phyloP scores from a whole-genome alignment of 2,329 filamentous ascomycete genomes.

The Fusarium cicatricum region DNA sequence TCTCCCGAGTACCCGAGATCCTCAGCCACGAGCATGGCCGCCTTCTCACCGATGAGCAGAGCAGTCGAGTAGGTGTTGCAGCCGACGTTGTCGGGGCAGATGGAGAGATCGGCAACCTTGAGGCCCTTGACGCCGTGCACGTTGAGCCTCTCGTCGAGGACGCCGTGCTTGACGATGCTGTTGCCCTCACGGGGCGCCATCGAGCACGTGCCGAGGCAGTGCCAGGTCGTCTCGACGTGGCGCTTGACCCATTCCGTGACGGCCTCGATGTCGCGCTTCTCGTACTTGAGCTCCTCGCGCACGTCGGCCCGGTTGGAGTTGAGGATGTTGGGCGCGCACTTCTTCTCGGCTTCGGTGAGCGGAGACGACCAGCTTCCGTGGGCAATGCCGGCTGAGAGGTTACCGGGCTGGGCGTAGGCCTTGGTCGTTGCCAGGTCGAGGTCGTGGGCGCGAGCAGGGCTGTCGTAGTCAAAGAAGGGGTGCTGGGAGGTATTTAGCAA shows the following conservation, averaged over 20 bases:
- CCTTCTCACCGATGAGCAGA: slow-evolving; percentile 23
- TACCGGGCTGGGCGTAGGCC: slow-evolving; percentile 75
- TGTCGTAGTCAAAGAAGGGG: slow-evolving; percentile 77
- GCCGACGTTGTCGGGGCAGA: slow-evolving; percentile 82
- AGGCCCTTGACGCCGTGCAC: slow-evolving; percentile 80
- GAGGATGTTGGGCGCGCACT: slow-evolving; percentile 55
- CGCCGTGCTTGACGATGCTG: slow-evolving; percentile 81
- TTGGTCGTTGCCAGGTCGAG: slow-evolving; percentile 80
- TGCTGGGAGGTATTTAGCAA: slow-evolving; percentile 51
- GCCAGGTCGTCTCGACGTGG: slow-evolving; percentile 74
- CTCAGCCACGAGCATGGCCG: slow-evolving; percentile 73
- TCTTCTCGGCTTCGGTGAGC: slow-evolving; percentile 61
- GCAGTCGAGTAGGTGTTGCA: slow-evolving; percentile 65
- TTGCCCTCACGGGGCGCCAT: slow-evolving; percentile 82
- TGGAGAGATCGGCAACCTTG: slow-evolving; percentile 79
- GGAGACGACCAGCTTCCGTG: slow-evolving; percentile 76
- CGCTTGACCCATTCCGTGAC: slow-evolving; percentile 76
- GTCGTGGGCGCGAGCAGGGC: slow-evolving; percentile 73
- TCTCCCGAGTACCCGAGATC: slow-evolving; percentile 77
- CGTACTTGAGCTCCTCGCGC: slow-evolving; percentile 72
- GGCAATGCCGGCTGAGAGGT: slow-evolving; percentile 74
- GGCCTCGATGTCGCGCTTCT: slow-evolving; percentile 67
- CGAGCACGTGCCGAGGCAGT: slow-evolving; percentile 69
- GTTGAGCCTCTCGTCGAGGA: slow-evolving; percentile 79
- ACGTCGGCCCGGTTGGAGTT: slow-evolving; percentile 70